Percentiles rank a stretch among this genome's conserved stretches.
These are phyloP conservation scores for Tolypocladium nubicola DNA, from an alignment of 2,329 filamentous ascomycete species.

Conservation along the genomic window DNA sequence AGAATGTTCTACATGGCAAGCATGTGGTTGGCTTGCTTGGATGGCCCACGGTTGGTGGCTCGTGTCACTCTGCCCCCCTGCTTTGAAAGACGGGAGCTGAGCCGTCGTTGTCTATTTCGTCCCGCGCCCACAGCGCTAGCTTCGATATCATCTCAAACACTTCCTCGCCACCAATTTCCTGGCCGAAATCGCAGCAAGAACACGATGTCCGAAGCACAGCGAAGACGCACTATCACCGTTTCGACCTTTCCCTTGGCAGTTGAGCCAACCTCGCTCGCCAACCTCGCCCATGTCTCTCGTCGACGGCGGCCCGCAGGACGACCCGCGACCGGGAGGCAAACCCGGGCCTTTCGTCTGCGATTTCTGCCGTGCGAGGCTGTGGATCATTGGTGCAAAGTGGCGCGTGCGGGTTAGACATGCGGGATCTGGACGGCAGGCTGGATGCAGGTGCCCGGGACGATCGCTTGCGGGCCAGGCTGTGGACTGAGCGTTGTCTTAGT, in stretches of 20 bases:
- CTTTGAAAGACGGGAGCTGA: not conserved
- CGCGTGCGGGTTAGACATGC: not conserved
- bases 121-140: not conserved
- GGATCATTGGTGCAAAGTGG: not conserved
- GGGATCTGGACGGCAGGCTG: not conserved
- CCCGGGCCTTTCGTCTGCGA: too few relatives aligned
- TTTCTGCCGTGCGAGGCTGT: not conserved
- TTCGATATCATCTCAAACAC: not conserved
- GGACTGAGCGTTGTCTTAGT: not conserved
- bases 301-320: not conserved
- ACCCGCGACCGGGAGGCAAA: not conserved
- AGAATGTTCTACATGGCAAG: not conserved
- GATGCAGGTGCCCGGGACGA: not conserved
- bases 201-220: not conserved
- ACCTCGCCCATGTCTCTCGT: not conserved
- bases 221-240: not conserved
- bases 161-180: not conserved
- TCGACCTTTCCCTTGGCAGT: too few relatives aligned
- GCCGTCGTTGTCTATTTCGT: not conserved
- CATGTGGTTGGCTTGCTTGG: not conserved
- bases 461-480: not conserved
- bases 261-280: not conserved
- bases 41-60: not conserved
- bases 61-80: not conserved
- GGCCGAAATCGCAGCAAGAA: not conserved